Percentiles rank a stretch among this genome's conserved stretches.
Evolutionary conservation across 768 basidiomycete species (phyloP).

Genomic region (Fibroporia radiculosa): DNA sequence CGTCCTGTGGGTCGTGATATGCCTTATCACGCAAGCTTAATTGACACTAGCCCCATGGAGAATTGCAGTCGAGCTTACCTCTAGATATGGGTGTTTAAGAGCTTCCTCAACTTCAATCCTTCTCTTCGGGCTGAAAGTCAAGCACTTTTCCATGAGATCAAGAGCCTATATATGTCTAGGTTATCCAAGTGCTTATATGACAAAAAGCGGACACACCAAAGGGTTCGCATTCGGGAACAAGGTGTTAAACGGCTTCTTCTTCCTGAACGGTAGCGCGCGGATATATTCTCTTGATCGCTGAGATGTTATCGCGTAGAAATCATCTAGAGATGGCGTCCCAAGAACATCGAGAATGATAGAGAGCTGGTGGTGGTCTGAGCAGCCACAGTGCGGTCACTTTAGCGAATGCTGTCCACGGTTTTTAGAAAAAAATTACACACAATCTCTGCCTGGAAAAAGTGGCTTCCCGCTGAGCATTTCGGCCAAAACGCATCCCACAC

Average conservation of each 20-base stretch:
- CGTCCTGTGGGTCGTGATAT: slow-evolving; percentile 86
- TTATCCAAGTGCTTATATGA: neutral
- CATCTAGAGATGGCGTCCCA: slow-evolving; percentile 94
- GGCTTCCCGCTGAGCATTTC: slow-evolving; percentile 99
- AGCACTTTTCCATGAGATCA: slow-evolving; percentile 71
- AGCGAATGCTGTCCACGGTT: neutral
- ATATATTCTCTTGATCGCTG: slow-evolving; percentile 91
- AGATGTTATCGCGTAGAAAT: slow-evolving; percentile 95
- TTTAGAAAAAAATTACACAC: neutral
- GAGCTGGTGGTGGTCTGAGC: slow-evolving; percentile 80
- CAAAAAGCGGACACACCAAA: slow-evolving; percentile 24
- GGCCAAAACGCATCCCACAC: slow-evolving; percentile 81
- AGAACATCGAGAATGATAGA: slow-evolving; percentile 94
- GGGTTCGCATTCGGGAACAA: slow-evolving; percentile 91
- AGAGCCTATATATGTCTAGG: slow-evolving; percentile 39
- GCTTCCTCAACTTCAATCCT: slow-evolving; percentile 86
- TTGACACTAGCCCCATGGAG: neutral
- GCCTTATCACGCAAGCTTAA: slow-evolving; percentile 36
- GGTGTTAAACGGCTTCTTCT: slow-evolving; percentile 70
- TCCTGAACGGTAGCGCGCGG: slow-evolving; percentile 91
- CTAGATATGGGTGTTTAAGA: slow-evolving; percentile 82
- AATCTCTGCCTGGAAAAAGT: slow-evolving; percentile 93
- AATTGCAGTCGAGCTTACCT: slow-evolving; percentile 35
- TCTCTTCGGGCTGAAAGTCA: slow-evolving; percentile 82
- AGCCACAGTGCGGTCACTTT: neutral